Evolutionary conservation across 495 filamentous ascomycete genomes (phyloP).

Genomic region (Penicillium pulvis): DNA sequence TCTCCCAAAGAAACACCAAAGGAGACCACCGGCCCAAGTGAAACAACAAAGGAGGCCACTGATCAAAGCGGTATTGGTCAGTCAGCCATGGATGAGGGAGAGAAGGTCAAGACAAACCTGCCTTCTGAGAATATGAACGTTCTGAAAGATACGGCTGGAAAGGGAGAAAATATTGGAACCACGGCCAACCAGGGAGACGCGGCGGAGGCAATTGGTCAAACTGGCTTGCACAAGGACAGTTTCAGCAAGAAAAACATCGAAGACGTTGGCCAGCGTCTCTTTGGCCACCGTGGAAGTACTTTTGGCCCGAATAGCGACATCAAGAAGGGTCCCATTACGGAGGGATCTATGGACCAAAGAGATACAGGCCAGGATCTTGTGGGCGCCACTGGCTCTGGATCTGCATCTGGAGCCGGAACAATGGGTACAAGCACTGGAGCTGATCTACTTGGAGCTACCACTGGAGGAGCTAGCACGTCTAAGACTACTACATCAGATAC

Average conservation of each 20-base stretch:
- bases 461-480: neutral
- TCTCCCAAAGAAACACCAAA: constrained; percentile 18
- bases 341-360: constrained; percentile 9
- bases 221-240: constrained; percentile 11
- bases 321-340: constrained; percentile 26
- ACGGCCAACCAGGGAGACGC: constrained; percentile 7
- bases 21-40: constrained; percentile 9
- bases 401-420: neutral
- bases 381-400: constrained; percentile 6
- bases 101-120: constrained; percentile 13
- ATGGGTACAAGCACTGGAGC: neutral
- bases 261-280: constrained; percentile 11
- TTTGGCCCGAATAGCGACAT: constrained; percentile 25
- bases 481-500: neutral
- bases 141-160: constrained; percentile 13
- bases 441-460: neutral
- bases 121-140: constrained; percentile 18
- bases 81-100: constrained; percentile 15
- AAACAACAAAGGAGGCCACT: neutral
- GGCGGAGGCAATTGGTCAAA: constrained; percentile 6
- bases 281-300: constrained; percentile 9
- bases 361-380: constrained; percentile 9
- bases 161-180: constrained; percentile 17
- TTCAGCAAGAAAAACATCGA: constrained; percentile 13
- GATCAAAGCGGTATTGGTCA: constrained; percentile 15